phyloP scores from a whole-genome alignment of 371 early-diverging fungal genomes.

The Mortierella sp. region DNA sequence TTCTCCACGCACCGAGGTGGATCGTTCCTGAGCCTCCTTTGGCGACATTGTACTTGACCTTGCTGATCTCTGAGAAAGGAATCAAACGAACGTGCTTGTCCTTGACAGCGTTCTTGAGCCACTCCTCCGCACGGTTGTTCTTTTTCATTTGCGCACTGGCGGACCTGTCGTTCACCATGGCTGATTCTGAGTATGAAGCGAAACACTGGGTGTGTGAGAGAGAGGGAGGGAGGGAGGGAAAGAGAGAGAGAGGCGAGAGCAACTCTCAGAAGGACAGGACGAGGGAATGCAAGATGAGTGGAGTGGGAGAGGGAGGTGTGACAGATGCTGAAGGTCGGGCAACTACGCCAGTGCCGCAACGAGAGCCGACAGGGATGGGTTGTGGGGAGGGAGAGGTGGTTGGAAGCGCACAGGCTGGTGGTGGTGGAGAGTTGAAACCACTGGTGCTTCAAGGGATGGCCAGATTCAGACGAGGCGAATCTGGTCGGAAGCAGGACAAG shows the following conservation, averaged over 20 bases:
- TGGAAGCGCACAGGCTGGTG: too few relatives aligned
- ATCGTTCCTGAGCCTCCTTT: slow-evolving; percentile 53
- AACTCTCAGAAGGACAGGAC: not conserved
- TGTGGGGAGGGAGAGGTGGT: too few relatives aligned
- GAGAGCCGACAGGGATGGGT: too few relatives aligned
- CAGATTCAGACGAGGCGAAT: too few relatives aligned
- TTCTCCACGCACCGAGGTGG: slow-evolving; percentile 53
- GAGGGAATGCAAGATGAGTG: not conserved
- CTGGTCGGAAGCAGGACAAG: too few relatives aligned
- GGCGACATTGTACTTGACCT: slow-evolving; percentile 53
- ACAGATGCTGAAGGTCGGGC: too few relatives aligned
- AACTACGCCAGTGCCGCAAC: too few relatives aligned
- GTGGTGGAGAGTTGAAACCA: too few relatives aligned
- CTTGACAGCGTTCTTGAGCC: slow-evolving; percentile 53
- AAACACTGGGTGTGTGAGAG: not conserved
- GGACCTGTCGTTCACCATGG: slow-evolving; percentile 48
- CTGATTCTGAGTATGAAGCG: slow-evolving; percentile 2
- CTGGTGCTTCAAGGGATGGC: too few relatives aligned
- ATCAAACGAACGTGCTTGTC: slow-evolving; percentile 53
- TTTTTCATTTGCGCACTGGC: slow-evolving; percentile 49
- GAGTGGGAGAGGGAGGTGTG: too few relatives aligned
- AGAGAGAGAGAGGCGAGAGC: not conserved
- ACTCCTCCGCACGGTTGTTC: slow-evolving; percentile 52
- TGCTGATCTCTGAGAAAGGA: slow-evolving; percentile 53
- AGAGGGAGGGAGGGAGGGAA: not conserved